Evolutionary conservation across 352 stramenopile species (phyloP).

Genomic region (Stramenopiles sp.): DNA sequence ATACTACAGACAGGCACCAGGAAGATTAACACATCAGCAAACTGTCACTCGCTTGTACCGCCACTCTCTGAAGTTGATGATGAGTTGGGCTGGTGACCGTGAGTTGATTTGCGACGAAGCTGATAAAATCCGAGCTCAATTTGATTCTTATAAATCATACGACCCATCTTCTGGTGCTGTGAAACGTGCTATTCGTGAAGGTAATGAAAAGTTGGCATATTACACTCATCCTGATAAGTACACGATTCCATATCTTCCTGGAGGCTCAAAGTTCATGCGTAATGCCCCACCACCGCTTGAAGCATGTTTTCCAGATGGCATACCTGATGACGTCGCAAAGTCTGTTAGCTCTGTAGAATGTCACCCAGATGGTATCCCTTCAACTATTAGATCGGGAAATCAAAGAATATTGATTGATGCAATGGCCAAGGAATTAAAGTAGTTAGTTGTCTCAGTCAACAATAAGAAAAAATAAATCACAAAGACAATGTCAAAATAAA

Average conservation of each 20-base stretch:
- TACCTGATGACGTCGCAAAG: conserved; percentile 32
- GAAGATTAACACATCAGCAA: conserved; percentile 36
- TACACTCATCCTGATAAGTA: conserved; percentile 60
- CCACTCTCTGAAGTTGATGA: conserved; percentile 54
- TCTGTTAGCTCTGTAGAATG: no score
- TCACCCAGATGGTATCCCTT: no score
- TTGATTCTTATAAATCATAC: conserved; percentile 30
- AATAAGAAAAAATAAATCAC: no score
- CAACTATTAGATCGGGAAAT: no score
- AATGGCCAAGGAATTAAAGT: no score
- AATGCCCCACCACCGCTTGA: conserved; percentile 77
- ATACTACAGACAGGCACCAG: neutral
- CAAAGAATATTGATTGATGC: no score
- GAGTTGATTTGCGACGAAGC: conserved; percentile 71
- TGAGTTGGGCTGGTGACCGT: conserved; percentile 67
- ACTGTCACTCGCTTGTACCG: conserved; percentile 61
- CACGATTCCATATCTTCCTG: conserved; percentile 70
- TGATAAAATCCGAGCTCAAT: conserved; percentile 30
- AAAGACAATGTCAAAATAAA: no score
- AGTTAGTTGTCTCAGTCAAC: no score
- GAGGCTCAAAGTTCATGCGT: conserved; percentile 87
- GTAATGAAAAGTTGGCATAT: conserved; percentile 50
- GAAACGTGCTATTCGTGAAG: conserved; percentile 44
- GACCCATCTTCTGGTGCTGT: conserved; percentile 11
- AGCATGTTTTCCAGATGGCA: conserved; percentile 42